Evolutionary conservation across 257 asterid genomes (phyloP), one percentile per base, ranked within the genome.

Genomic region (Ocimum tenuiflorum): DNA sequence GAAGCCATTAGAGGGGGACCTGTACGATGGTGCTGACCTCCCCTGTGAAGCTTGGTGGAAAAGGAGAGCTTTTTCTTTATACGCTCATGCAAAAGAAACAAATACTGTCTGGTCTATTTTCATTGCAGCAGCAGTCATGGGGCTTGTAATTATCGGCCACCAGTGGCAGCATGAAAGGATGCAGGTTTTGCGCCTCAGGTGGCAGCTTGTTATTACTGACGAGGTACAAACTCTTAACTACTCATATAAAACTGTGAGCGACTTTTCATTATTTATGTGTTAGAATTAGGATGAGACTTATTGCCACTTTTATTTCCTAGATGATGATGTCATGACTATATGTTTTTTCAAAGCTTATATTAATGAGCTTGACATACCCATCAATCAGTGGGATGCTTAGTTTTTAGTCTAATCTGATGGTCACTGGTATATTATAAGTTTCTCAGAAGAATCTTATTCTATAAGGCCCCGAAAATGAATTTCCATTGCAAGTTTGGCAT

Each of bases 31-130:
- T 9, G 66, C 70, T 69, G 79, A 74, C 58, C 86, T 84, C 72
- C 97, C 96, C 63, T 91, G 94, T 73, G 86, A 81, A 77, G 94
- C 91, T 65, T 91, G 97, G 97, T 91, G 97, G 97, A 91, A 88
- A 78, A 80, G 91, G 69, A 77, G 63, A 62, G 89, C 87, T 39
- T 64, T 80, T 73, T 78, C 94, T 61, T 35, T 91, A 7, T 84
- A 88, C 72, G 64, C 75, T 38, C 91, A 81, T 60, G 94, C 95
- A 23, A 88, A 88, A 83, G 97, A 91, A 59, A 81, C 95, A 50
- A 86, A 88, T 56, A 20, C 97, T 11, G 70, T 86, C 60, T 91
- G 97, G 97, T 91, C 97, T 49, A 65, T 91, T 53, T 87, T 81
- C 66, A 64, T 91, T 73, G 96, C 94, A 52, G 95, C 95, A 50